Base-by-base conservation (phyloP, 805 yeast species). In the Wickerhamiella alocasiicola region DNA sequence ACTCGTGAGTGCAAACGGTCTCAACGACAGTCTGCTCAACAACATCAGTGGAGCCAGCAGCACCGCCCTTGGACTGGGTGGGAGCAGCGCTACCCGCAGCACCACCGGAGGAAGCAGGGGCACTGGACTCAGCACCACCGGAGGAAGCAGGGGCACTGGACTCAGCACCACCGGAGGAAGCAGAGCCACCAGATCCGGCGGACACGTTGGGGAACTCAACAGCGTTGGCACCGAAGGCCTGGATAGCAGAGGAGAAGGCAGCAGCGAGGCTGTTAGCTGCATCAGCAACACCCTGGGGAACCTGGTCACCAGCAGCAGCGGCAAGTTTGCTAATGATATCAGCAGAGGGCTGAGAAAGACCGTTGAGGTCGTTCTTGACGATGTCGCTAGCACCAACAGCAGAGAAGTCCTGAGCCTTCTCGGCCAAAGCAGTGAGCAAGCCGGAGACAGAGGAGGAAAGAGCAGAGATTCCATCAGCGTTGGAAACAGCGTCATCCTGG, bases 321-420 rank as follows among this genome's bases (percentile, higher is more conserved):
- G 11, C 25, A 19, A 46, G 31, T 29, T 32, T n/a, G n/a, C n/a
- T n/a, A n/a, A n/a, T n/a, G n/a, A n/a, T n/a, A n/a, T n/a, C n/a
- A n/a, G n/a, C n/a, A 36, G 47, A 37, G 28, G 44, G 32, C 13
- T 34, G 35, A 15, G 32, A 29, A 17, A 47, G 41, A 30, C 36
- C 38, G 31, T 19, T 39, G 30, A 49, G 28, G 41, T 49, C 50
- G 25, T 41, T 39, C 25, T 23, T 19, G 31, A 49, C 50, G 27
- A 49, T 50, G 9, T 36, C 4, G 15, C 28, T 31, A 24, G 52
- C 50, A 12, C 49, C 49, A 20, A 47, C 55, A 9, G 47, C 18
- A 26, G 7, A 31, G 39, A 52, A 45, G 45, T 43, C 54, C 28
- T 37, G 31, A 18, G 50, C 51, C 49, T 52, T 52, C 38, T 25